A percentile compares a stretch with the other conserved stretches of the same genome.
Conservation (phyloP, 345 rosid genomes). For the Brassica napus region DNA sequence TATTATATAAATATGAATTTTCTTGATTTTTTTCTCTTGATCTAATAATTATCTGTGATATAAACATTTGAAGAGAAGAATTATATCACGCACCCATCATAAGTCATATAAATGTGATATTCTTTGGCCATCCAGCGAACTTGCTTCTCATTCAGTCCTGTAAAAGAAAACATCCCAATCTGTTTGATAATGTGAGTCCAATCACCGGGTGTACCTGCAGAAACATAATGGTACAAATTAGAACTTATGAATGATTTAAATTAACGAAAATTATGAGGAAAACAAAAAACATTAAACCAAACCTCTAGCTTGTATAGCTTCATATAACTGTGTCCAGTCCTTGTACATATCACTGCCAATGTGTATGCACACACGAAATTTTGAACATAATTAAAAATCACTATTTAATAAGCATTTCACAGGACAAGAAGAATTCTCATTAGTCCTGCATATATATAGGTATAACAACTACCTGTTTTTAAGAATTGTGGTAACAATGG, state of each 20-base stretch:
- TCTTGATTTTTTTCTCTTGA: too few species aligned
- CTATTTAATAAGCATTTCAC: neutral
- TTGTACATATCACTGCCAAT: slow-evolving; percentile 55
- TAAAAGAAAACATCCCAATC: slow-evolving; percentile 76
- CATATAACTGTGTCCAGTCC: slow-evolving; percentile 68
- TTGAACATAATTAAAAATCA: neutral
- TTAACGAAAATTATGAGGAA: neutral
- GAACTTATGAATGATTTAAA: neutral
- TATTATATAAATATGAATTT: too few species aligned
- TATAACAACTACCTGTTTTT: slow-evolving; percentile 47
- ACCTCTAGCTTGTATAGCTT: slow-evolving; percentile 65
- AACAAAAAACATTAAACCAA: neutral
- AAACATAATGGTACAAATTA: neutral
- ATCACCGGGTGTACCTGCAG: slow-evolving; percentile 76
- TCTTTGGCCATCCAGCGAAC: slow-evolving; percentile 66
- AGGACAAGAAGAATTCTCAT: neutral
- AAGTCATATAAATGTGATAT: slow-evolving; percentile 69
- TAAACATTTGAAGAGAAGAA: neutral
- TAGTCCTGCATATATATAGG: neutral
- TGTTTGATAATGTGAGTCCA: slow-evolving; percentile 81
- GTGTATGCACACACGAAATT: neutral
- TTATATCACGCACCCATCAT: slow-evolving; percentile 55
- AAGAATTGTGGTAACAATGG: slow-evolving; percentile 64
- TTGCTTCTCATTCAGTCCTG: slow-evolving; percentile 66
- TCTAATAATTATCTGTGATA: neutral